A percentile compares a stretch with the other conserved stretches of the same genome.
Evolutionary conservation across 495 filamentous ascomycete genomes (phyloP).

Genomic region (Aspergillus steynii): DNA sequence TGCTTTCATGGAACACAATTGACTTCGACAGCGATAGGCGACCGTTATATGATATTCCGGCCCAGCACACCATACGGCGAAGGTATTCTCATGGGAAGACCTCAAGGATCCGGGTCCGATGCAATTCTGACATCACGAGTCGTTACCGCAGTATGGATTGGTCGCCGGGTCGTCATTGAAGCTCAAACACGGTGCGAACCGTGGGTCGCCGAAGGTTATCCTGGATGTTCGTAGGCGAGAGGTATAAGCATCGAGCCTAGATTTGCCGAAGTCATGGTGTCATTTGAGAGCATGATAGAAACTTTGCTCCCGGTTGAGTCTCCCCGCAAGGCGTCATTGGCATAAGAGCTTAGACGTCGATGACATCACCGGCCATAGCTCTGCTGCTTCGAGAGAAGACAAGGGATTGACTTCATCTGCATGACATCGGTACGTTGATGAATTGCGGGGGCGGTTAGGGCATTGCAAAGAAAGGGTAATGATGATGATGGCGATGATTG

Average conservation of each 20-base stretch:
- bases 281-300: constrained; percentile 8
- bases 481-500: too few species aligned
- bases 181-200: neutral
- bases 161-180: neutral
- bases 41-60: neutral
- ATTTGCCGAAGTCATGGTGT: constrained; percentile 25
- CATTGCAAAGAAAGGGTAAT: too few species aligned
- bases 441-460: too few species aligned
- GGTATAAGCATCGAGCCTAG: constrained; percentile 10
- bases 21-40: neutral
- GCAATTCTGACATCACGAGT: neutral
- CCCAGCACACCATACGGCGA: neutral
- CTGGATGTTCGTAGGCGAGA: neutral
- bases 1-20: neutral
- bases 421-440: too few species aligned
- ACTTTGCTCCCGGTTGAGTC: neutral
- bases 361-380: constrained; percentile 17
- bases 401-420: neutral
- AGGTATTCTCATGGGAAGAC: neutral
- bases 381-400: neutral
- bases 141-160: neutral
- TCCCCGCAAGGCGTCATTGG: constrained; percentile 8
- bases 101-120: neutral
- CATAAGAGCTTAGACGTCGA: constrained; percentile 7
- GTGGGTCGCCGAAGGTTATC: neutral